Evolutionary conservation across 768 basidiomycete genomes (phyloP), one percentile per base, ranked within the genome.

Genomic region (Porpolomopsis calyptriformis): DNA sequence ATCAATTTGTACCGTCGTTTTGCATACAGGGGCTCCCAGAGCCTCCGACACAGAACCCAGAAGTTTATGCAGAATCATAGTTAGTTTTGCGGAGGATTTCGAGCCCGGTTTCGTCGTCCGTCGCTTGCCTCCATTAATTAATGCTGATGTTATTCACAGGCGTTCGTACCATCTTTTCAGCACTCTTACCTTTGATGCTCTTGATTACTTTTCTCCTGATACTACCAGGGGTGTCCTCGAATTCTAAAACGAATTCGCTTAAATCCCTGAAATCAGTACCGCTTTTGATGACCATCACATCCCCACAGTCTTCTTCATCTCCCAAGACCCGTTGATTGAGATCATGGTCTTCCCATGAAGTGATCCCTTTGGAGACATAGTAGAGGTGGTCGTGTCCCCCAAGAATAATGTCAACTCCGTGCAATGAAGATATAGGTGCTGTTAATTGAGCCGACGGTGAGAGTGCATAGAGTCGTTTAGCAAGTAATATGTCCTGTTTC

Each of bases 361-460:
- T 70, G 12, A 78, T 73, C 8, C 84, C 87, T 52, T 71, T 76
- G 27, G 81, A 77, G 34, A 76, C 72, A 57, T 76, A 89, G 63
- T 87, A 89, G 2, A 84, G 65, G 51, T 94, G 91, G 57, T 94
- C 91, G 55, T 94, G 91, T 2, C 91, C 91, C 3, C 91, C 91
- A 2, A 93, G 72, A 33, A 93, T 61, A 20, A 92, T 63, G 56
- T 93, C 91, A 2, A 82, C 82, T 4, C 91, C 91, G 51, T 94
- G 89, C 38, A 67, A 58, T 35, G 63, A 59, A 16, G 64, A 64
- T 34, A 83, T 69, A 1, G 73, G 53, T 4, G 54, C 55, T 2
- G 49, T 48, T 25, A 64, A 43, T 56, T 80, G 81, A 14, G 66
- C 69, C 10, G 69, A 64, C 1, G 83, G 77, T 3, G 82, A 79